Evolutionary conservation across 768 basidiomycete species (phyloP).

Genomic region (Boletus vermiculosoides): DNA sequence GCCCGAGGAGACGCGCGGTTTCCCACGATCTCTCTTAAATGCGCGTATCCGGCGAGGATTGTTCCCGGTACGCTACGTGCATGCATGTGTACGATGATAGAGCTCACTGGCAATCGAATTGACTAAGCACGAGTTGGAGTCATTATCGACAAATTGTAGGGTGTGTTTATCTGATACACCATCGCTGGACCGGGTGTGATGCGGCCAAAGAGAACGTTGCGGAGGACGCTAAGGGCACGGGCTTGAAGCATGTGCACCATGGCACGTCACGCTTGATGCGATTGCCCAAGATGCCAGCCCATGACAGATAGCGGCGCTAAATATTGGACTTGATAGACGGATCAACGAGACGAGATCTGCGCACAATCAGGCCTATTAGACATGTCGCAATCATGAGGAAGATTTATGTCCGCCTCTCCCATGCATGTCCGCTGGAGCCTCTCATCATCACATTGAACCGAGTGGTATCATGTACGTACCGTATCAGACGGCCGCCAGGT

Average conservation of each 20-base stretch:
- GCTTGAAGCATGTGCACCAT: too few relatives aligned
- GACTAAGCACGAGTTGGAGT: not conserved
- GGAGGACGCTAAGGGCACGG: not conserved
- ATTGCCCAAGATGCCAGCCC: not conserved
- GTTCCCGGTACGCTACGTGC: not conserved
- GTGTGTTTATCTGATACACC: not conserved
- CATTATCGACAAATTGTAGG: not conserved
- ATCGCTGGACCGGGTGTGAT: not conserved
- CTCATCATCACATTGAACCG: too few relatives aligned
- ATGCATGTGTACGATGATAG: not conserved
- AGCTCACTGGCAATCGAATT: not conserved
- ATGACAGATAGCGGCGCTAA: not conserved
- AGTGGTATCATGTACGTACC: too few relatives aligned
- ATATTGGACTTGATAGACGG: too few relatives aligned
- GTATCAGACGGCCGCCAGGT: not conserved
- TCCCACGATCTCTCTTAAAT: not conserved
- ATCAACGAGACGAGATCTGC: too few relatives aligned
- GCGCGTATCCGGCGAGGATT: not conserved
- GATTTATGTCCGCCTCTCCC: too few relatives aligned
- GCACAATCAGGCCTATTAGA: too few relatives aligned
- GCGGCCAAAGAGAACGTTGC: not conserved
- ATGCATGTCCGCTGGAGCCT: too few relatives aligned
- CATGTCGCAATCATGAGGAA: too few relatives aligned
- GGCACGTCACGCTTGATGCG: not conserved
- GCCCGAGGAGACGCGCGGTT: not conserved